Base-by-base conservation (phyloP, 345 rosid genomes). In the Barbarea vulgaris region DNA sequence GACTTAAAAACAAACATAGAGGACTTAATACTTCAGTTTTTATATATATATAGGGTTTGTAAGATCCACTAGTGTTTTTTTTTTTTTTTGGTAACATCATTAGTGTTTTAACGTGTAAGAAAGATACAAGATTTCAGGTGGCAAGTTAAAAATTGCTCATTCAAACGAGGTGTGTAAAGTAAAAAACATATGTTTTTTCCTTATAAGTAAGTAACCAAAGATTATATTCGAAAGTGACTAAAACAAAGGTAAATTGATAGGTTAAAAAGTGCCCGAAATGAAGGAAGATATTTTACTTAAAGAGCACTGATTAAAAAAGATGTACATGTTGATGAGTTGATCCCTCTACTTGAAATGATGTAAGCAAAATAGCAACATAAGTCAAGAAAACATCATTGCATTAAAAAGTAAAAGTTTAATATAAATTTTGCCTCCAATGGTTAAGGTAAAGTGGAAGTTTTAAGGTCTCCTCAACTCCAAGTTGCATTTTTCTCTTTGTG, bases 281-380 rank as follows among this genome's bases (percentile, higher is more conserved):
- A 50, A 62, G 70, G 80, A 69, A 69, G 65, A 76, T 76, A 69
- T 62, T 75, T 53, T 52, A 60, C 42, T 3, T 52, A 22, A 2
- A 39, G 77, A 33, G 71, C 72, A 67, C 36, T 48, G 52, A 57
- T 47, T 46, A 9, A 74, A 9, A 74, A 70, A 44, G 69, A 15
- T 37, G 25, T 9, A 51, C 37, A 75, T 27, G 27, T 27, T 21
- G 55, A 66, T 27, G 73, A 46, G 9, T 64, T 65, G 66, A 66
- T 74, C n/a, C 52, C 51, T 1, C 51, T 1, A 47, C 18, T 25
- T 62, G 8, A 37, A 60, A 67, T 50, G 73, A 59, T 75, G 52
- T 33, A 31, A 31, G 34, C 9, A 7, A 7, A 31, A 31, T 33
- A 64, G 57, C 71, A 74, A 33, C 22, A 28, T 28, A 37, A 60